Evolutionary conservation across 305 asterid genomes (phyloP).

Genomic region (Stenogyne calaminthoides): DNA sequence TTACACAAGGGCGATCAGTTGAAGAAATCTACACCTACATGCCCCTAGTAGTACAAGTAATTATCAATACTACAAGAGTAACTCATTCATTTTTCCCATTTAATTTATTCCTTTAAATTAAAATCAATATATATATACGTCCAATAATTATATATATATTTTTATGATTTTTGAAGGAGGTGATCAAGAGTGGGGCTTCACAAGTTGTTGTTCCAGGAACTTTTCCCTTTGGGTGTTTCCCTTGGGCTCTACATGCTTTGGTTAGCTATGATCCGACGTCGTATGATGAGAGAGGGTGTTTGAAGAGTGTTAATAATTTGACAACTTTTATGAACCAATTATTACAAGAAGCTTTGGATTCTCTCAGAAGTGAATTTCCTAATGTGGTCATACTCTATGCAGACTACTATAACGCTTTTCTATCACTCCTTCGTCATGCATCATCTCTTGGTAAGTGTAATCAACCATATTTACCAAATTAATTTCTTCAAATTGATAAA

Average conservation of each 20-base stretch:
- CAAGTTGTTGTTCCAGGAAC: conserved; percentile 21
- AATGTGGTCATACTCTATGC: conserved; percentile 26
- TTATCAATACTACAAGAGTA: conserved; percentile 30
- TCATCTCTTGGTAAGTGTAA: conserved; percentile 15
- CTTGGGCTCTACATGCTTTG: background rate
- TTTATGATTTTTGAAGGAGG: conserved; percentile 27
- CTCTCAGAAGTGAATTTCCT: conserved; percentile 32
- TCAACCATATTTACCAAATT: background rate
- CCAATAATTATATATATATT: background rate
- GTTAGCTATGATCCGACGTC: background rate
- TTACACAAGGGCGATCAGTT: conserved; percentile 17
- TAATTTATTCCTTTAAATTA: background rate
- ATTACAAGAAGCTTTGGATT: conserved; percentile 10
- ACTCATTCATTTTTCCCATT: background rate
- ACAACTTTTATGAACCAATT: background rate
- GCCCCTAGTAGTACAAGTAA: conserved; percentile 20
- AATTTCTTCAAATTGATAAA: too few relatives aligned
- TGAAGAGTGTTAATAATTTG: conserved; percentile 24
- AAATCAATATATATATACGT: background rate
- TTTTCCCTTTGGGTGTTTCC: conserved; percentile 38
- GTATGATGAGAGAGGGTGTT: conserved; percentile 29
- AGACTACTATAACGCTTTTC: conserved; percentile 29
- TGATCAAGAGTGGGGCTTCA: background rate
- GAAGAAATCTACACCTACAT: conserved; percentile 25
- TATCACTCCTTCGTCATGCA: conserved; percentile 8